Base-by-base conservation (phyloP, 192 early-diverging fungal species). In the Thoreauomyces humboldtii region DNA sequence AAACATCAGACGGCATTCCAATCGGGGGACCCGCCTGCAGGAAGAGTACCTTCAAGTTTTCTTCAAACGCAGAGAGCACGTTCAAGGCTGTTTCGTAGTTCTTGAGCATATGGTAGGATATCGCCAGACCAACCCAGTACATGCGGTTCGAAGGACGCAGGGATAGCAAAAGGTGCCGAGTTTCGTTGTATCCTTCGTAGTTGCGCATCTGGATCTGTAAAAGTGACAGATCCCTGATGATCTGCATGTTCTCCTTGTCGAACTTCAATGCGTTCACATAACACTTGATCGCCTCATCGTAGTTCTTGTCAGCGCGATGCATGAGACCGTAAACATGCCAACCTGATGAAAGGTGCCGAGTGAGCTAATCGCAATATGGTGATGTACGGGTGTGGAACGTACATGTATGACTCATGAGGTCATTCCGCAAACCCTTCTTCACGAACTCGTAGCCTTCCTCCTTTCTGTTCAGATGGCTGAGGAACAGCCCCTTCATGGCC, bases 281-380 rank as follows among this genome's bases (percentile, higher is more conserved):
- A 67, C 94, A 95, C 73, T 91, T 93, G 50, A 88, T 80, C 2
- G 93, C 93, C 73, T 97, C 92, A 19, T 84, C 88, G 71, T 92
- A 96, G 64, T 99, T 95, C 68, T 90, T 90, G 73, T 97, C 94
- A 33, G 81, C 81, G 27, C 94, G 88, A 72, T 95, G 83, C 45
- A 96, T 73, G n/a, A 99, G 76, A 15, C 96, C 96, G 71, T 87
- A 93, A 19, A 97, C 90, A 67, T 99, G 96, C 96, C 96, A 99
- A 72, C 89, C 89, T 89, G 33, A n/a, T n/a, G n/a, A n/a, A n/a
- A n/a, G n/a, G n/a, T n/a, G n/a, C n/a, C n/a, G n/a, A n/a, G n/a
- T n/a, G n/a, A n/a, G n/a, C n/a, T n/a, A n/a, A n/a, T n/a, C n/a
- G n/a, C n/a, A n/a, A n/a, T n/a, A n/a, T n/a, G n/a, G n/a, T n/a